Evolutionary conservation across 2,329 filamentous ascomycete genomes (phyloP).

Genomic region (Aspergillus ibericus): DNA sequence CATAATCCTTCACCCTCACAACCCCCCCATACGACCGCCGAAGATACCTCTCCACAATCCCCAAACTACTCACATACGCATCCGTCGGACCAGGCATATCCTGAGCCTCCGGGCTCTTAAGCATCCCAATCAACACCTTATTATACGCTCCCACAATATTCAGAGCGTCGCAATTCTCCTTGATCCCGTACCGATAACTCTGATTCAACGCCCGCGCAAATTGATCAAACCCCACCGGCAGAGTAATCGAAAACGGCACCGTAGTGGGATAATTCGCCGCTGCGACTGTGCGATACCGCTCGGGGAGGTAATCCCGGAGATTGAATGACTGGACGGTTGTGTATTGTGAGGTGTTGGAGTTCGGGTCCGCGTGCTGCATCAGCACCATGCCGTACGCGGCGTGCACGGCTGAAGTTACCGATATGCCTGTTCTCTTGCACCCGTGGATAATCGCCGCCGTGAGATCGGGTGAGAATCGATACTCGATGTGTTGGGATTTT

Average conservation of each 20-base stretch:
- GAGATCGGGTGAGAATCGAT: too few relatives aligned
- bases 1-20: not conserved
- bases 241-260: not conserved
- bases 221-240: not conserved
- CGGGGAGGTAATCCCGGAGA: not conserved
- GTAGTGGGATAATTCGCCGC: not conserved
- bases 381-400: too few relatives aligned
- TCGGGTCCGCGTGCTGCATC: too few relatives aligned
- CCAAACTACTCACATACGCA: constrained; percentile 4
- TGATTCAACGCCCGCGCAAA: not conserved
- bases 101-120: not conserved
- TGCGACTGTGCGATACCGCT: not conserved
- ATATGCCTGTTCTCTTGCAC: too few relatives aligned
- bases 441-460: too few relatives aligned
- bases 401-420: too few relatives aligned
- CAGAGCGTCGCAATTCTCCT: not conserved
- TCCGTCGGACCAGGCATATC: not conserved
- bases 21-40: not conserved
- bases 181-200: not conserved
- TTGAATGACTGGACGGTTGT: not conserved
- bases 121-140: not conserved
- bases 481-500: too few relatives aligned
- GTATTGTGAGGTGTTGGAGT: not conserved
- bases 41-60: not conserved
- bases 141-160: not conserved